Evolutionary conservation across 768 basidiomycete genomes (phyloP).

Genomic region (Galerina marginata): DNA sequence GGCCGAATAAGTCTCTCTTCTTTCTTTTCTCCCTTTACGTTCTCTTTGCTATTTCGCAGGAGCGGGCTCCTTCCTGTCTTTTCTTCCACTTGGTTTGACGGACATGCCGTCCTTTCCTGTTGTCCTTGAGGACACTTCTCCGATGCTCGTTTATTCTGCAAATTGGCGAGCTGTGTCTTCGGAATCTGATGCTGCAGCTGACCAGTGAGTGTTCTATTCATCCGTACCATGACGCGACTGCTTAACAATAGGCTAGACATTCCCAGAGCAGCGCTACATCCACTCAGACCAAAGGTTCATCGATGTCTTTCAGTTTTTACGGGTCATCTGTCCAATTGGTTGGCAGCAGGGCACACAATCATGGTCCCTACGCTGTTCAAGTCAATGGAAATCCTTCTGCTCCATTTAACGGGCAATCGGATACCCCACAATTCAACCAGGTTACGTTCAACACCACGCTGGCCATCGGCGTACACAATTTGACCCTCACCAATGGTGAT

Average conservation of each 20-base stretch:
- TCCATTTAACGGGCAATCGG: constrained; percentile 30
- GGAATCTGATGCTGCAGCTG: constrained; percentile 7
- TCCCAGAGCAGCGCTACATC: constrained; percentile 43
- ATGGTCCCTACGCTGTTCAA: constrained; percentile 48
- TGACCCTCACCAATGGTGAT: constrained; percentile 38
- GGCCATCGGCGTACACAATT: constrained; percentile 37
- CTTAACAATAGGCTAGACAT: constrained; percentile 25
- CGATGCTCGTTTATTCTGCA: neutral
- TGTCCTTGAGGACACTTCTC: constrained; percentile 7
- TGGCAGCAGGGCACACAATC: constrained; percentile 52
- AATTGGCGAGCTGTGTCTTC: constrained; percentile 26
- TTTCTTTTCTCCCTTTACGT: neutral
- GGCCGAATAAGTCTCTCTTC: no score
- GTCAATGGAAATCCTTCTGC: constrained; percentile 40
- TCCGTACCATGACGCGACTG: no score
- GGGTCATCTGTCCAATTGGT: constrained; percentile 54
- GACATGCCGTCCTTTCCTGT: constrained; percentile 4
- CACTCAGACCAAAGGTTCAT: constrained; percentile 37
- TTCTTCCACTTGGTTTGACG: neutral
- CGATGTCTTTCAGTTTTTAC: constrained; percentile 47
- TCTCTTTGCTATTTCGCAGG: neutral
- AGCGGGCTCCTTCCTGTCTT: constrained; percentile 4
- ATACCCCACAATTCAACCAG: constrained; percentile 1
- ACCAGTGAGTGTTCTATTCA: constrained; percentile 8
- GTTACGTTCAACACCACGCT: constrained; percentile 24